Base-by-base conservation (phyloP, 345 rosid genomes). In the Bruguiera parviflora region DNA sequence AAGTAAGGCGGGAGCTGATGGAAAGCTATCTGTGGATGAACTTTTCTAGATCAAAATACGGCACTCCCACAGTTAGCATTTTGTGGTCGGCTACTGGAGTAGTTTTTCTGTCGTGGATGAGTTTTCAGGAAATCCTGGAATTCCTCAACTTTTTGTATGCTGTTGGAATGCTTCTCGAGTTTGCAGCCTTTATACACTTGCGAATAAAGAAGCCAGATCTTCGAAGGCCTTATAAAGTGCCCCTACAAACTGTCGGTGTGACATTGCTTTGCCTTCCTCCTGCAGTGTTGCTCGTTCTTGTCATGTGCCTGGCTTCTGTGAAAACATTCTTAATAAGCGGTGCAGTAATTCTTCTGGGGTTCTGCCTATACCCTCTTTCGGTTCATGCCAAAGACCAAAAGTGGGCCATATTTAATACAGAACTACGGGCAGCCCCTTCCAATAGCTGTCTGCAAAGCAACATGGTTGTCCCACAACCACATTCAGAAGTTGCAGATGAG, bases 111-210 rank as follows among this genome's bases (percentile, higher is more conserved):
- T 93, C 98, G 0, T 90, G 97, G 96, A 84, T 90, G 96, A 85
- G 92, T 73, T 93, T 93, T 60, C 97, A 91, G 72, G 96, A 93
- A 79, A 93, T 93, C 62, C 63, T 93, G 63, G 97, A 93, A 79
- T 91, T 93, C 68, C 91, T 93, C 39, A 89, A 93, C 78, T 93
- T 93, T 84, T 76, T 94, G 58, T 94, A 91, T 4, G 82, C 97
- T 0, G 58, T 88, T 37, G 96, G 96, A 64, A 94, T 89, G 98
- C 93, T 94, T 71, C 87, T 94, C 0, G 95, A 89, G 65, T 86
- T 94, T 24, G 95, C 92, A 31, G 97, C 98, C 53, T 91, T 94
- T 75, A 82, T 94, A 69, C 88, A 63, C 71, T 64, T 91, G 71
- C 77, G 95, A 80, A 73, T 91, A 39, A 84, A 87, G 81, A 94